These are phyloP conservation scores for Sonneratia caseolaris DNA, from an alignment of 345 rosid genomes.

Conservation along the genomic window DNA sequence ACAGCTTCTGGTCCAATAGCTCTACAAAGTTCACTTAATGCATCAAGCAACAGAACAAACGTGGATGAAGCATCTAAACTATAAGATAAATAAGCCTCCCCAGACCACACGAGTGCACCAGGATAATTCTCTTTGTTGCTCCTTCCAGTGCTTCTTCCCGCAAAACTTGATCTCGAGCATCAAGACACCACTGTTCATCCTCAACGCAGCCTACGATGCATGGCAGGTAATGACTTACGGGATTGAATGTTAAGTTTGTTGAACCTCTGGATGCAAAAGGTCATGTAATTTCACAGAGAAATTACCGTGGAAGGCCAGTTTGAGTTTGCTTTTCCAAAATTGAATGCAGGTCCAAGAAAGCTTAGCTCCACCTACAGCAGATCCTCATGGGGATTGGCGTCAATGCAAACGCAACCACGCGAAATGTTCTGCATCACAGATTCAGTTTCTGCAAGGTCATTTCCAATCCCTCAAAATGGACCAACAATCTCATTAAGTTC, in stretches of 20 bases:
- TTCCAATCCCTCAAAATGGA: background rate
- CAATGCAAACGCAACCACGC: constrained; percentile 56
- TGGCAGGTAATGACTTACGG: constrained; percentile 69
- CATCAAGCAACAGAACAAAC: too few relatives aligned
- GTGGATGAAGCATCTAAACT: too few relatives aligned
- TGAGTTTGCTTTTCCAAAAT: constrained; percentile 1
- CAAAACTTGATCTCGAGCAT: constrained; percentile 64
- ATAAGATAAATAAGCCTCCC: too few relatives aligned
- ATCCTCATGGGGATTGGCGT: constrained; percentile 82
- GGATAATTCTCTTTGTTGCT: background rate
- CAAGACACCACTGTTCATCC: constrained; percentile 65
- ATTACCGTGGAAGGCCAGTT: background rate
- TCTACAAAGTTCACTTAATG: too few relatives aligned
- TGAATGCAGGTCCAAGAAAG: constrained; percentile 64
- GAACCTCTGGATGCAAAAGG: background rate
- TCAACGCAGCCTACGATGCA: constrained; percentile 85
- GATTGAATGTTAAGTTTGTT: background rate
- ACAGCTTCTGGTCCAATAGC: too few relatives aligned
- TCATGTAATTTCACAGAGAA: background rate
- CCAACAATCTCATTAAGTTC: background rate
- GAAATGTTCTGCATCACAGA: constrained; percentile 57
- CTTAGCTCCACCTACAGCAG: constrained; percentile 74
- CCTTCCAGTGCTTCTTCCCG: constrained; percentile 90
- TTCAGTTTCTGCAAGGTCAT: constrained; percentile 67
- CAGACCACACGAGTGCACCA: background rate